Evolutionary conservation across 2,329 filamentous ascomycete species (phyloP).

Genomic region (Magnaporthales sp.): DNA sequence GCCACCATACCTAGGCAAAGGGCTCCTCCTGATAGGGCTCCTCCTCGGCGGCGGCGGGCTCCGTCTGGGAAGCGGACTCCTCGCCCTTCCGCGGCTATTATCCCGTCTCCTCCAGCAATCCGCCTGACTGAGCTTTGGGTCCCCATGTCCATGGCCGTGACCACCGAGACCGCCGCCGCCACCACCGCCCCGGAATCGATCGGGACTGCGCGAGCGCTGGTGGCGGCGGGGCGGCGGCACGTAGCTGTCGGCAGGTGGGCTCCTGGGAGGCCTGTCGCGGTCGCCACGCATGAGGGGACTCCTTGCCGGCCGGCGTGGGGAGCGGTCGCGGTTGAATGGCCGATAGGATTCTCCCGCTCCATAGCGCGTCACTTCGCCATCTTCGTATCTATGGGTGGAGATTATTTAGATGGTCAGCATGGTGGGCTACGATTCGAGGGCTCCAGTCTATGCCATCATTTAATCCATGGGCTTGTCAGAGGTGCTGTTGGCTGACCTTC

Average conservation of each 20-base stretch:
- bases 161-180: conserved; percentile 8
- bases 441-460: not conserved
- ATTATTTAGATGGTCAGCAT: not conserved
- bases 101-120: conserved; percentile 27
- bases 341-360: conserved; percentile 54
- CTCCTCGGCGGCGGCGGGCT: conserved; percentile 18
- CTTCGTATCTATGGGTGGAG: conserved; percentile 39
- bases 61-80: conserved; percentile 23
- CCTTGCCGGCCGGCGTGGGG: conserved; percentile 26
- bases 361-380: conserved; percentile 53
- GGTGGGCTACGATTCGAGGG: not conserved
- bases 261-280: conserved; percentile 22
- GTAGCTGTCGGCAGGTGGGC: conserved; percentile 28
- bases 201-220: conserved; percentile 28
- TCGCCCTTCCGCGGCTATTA: conserved; percentile 27
- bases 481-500: conserved; percentile 5
- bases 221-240: conserved; percentile 27
- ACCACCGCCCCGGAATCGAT: conserved; percentile 29
- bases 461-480: not conserved
- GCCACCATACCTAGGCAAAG: conserved; percentile 25
- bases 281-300: conserved; percentile 18
- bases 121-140: conserved; percentile 10
- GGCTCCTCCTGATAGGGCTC: conserved; percentile 24
- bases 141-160: not conserved
- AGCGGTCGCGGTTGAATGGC: conserved; percentile 40